These are phyloP conservation scores for Lasiodiplodia theobromae DNA, from an alignment of 2,329 filamentous ascomycete genomes.

Conservation along the genomic window DNA sequence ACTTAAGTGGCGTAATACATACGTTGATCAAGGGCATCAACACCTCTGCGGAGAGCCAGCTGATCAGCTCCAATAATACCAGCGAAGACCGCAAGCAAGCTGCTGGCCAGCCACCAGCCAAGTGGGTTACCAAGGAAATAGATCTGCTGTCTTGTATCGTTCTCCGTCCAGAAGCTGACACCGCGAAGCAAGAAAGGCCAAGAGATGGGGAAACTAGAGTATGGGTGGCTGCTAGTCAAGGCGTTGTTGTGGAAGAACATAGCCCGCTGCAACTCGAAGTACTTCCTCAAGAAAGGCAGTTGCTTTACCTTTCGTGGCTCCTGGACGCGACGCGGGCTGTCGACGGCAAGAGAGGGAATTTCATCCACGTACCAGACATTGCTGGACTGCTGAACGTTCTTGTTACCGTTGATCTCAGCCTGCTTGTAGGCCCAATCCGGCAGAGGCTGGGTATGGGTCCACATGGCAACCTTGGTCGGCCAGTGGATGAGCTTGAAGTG, in stretches of 20 bases:
- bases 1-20: slow-evolving; percentile 56
- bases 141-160: slow-evolving; percentile 92
- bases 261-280: slow-evolving; percentile 92
- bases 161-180: slow-evolving; percentile 99
- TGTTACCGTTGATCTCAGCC: slow-evolving; percentile 99
- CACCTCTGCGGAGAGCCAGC: slow-evolving; percentile 86
- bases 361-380: slow-evolving; percentile 96
- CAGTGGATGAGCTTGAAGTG: slow-evolving; percentile 97
- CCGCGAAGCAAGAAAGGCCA: slow-evolving; percentile 98
- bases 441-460: slow-evolving; percentile 94
- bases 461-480: slow-evolving; percentile 97
- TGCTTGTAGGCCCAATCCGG: slow-evolving; percentile 98
- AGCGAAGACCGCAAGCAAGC: slow-evolving; percentile 88
- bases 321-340: slow-evolving; percentile 76
- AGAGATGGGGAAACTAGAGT: slow-evolving; percentile 91
- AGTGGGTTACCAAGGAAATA: slow-evolving; percentile 98
- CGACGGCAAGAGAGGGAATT: slow-evolving; percentile 77
- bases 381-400: slow-evolving; percentile 86
- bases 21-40: slow-evolving; percentile 94
- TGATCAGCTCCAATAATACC: slow-evolving; percentile 94
- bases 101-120: slow-evolving; percentile 96
- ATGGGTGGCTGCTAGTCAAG: slow-evolving; percentile 94
- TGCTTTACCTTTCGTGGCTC: slow-evolving; percentile 80
- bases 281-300: slow-evolving; percentile 90
- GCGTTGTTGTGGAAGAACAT: slow-evolving; percentile 99